Evolutionary conservation across 2,329 filamentous ascomycete species (phyloP).

Genomic region (Grosmannia serpens): DNA sequence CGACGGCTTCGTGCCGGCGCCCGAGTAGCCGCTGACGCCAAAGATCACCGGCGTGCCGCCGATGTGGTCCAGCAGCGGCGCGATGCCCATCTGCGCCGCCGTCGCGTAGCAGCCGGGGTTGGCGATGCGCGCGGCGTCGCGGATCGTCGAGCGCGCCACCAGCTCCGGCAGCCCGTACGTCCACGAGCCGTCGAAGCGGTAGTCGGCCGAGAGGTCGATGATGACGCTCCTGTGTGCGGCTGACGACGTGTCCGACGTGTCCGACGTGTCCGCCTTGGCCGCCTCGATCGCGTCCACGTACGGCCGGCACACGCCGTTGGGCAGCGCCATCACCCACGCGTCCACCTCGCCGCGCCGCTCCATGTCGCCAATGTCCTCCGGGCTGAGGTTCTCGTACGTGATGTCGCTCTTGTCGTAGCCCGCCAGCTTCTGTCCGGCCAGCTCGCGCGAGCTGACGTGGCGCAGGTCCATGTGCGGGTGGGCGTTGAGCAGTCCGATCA

Average conservation of each 20-base stretch:
- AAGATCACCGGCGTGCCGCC: conserved; percentile 74
- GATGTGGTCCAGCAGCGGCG: conserved; percentile 66
- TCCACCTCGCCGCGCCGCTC: conserved; percentile 77
- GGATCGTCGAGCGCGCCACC: conserved; percentile 63
- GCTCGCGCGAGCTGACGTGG: conserved; percentile 87
- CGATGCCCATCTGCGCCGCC: conserved; percentile 78
- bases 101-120: conserved; percentile 97
- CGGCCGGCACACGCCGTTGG: conserved; percentile 88
- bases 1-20: conserved; percentile 86
- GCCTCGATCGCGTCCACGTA: conserved; percentile 82
- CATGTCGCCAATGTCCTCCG: conserved; percentile 79
- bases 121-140: conserved; percentile 67
- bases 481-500: conserved; percentile 75
- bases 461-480: conserved; percentile 85
- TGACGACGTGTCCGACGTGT: conserved; percentile 7
- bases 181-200: conserved; percentile 78
- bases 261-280: conserved; percentile 34
- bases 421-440: conserved; percentile 74
- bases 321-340: conserved; percentile 95
- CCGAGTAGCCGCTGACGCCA: conserved; percentile 87
- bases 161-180: conserved; percentile 87
- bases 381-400: conserved; percentile 78
- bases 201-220: conserved; percentile 92
- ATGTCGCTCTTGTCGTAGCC: conserved; percentile 88
- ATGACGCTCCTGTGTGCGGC: conserved; percentile 60